A percentile compares a stretch with the other conserved stretches of the same genome.
Conservation (phyloP, 164 flowering plant species). For the Umbilicus rupestris region DNA sequence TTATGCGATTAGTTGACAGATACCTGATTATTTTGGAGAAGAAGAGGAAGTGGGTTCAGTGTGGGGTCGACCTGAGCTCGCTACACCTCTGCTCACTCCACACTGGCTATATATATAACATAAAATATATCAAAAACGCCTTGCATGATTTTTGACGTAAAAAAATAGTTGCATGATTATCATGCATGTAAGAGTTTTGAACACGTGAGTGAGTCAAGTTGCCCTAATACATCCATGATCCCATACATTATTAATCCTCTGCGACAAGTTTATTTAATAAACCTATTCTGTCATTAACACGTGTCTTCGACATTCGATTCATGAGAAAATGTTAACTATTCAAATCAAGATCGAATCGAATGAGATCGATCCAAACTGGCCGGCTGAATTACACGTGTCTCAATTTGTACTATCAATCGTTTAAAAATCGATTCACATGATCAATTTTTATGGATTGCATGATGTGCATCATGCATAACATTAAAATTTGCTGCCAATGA, state of each 20-base stretch:
- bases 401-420: no score
- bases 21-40: not conserved
- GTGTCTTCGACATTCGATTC: not conserved
- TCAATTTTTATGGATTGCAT: no score
- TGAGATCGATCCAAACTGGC: no score
- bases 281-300: not conserved
- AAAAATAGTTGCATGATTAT: no score
- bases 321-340: not conserved
- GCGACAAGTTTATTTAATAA: not conserved
- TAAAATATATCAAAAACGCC: not conserved
- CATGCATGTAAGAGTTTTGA: no score
- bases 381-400: no score
- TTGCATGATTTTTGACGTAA: not conserved
- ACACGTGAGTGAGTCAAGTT: not conserved
- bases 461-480: no score
- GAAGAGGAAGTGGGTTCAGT: not conserved
- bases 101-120: not conserved
- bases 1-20: not conserved
- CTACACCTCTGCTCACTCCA: not conserved
- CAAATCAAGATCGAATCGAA: not conserved
- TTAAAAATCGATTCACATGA: no score
- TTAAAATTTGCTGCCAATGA: no score
- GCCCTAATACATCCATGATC: not conserved
- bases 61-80: conserved; percentile 3
- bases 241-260: not conserved